phyloP scores from a whole-genome alignment of 345 rosid genomes.

The Theobroma cacao region DNA sequence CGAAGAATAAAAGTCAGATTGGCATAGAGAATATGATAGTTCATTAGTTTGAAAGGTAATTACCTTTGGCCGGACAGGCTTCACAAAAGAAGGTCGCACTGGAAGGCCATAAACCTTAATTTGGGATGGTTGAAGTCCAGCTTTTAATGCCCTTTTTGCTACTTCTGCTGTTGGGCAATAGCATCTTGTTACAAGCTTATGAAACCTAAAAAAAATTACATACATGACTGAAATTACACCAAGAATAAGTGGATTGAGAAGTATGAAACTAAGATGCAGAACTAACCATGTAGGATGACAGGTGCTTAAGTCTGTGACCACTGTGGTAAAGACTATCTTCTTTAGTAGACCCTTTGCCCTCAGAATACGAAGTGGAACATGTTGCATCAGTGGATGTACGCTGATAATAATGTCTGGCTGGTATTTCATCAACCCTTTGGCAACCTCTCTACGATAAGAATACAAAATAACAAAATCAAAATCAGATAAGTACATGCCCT shows the following conservation, averaged over 20 bases:
- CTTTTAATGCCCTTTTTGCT: conserved; percentile 81
- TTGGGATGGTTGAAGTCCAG: conserved; percentile 81
- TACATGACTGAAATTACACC: conserved; percentile 12
- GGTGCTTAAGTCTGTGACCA: conserved; percentile 91
- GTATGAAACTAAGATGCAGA: not conserved
- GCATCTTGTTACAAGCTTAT: conserved; percentile 98
- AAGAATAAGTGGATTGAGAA: conserved; percentile 7
- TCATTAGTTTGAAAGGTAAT: conserved; percentile 16
- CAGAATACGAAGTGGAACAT: conserved; percentile 94
- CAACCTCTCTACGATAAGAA: conserved; percentile 67
- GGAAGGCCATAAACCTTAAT: conserved; percentile 97
- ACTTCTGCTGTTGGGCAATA: conserved; percentile 95
- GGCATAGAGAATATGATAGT: not conserved
- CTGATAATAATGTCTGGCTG: conserved; percentile 94
- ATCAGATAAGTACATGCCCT: not conserved
- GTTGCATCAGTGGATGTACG: conserved; percentile 98
- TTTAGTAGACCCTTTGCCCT: conserved; percentile 82
- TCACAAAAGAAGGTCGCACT: conserved; percentile 93
- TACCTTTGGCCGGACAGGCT: conserved; percentile 92
- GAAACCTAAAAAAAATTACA: conserved; percentile 66
- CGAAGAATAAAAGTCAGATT: not conserved
- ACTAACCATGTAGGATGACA: conserved; percentile 98
- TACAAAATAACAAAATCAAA: not conserved
- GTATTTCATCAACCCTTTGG: conserved; percentile 96
- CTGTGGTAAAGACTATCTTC: conserved; percentile 93